Percentiles rank a stretch among this genome's conserved stretches.
phyloP scores from a whole-genome alignment of 495 filamentous ascomycete species.

The Tirmania nivea region DNA sequence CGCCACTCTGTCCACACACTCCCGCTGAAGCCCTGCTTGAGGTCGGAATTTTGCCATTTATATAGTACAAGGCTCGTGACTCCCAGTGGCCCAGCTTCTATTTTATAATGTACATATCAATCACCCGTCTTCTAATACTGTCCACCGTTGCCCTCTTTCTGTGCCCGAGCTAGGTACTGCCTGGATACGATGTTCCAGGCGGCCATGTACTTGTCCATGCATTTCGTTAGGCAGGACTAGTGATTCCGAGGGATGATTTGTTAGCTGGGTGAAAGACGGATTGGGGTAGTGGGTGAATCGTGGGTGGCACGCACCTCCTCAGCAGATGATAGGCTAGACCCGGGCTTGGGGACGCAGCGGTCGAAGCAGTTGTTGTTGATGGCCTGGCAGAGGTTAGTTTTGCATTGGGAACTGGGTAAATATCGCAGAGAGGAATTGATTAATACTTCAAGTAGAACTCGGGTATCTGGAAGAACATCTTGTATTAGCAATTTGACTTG shows the following conservation, averaged over 20 bases:
- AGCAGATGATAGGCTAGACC: constrained; percentile 45
- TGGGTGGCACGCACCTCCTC: constrained; percentile 27
- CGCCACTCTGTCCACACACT: too few relatives aligned
- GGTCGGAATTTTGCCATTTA: too few relatives aligned
- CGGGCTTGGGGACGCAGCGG: constrained; percentile 70
- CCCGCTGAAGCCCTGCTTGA: too few relatives aligned
- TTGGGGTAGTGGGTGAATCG: too few relatives aligned
- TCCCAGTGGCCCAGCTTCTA: too few relatives aligned
- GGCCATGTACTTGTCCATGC: constrained; percentile 95
- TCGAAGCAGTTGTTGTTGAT: constrained; percentile 95
- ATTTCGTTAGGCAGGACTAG: constrained; percentile 53
- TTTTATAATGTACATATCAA: too few relatives aligned
- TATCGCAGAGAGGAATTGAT: neutral
- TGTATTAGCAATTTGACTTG: neutral
- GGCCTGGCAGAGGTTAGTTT: constrained; percentile 35
- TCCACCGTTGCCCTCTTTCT: constrained; percentile 27
- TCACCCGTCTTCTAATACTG: too few relatives aligned
- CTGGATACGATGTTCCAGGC: constrained; percentile 73
- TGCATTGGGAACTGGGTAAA: neutral
- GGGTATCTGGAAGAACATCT: neutral
- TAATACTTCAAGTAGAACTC: constrained; percentile 18
- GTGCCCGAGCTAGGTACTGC: constrained; percentile 52
- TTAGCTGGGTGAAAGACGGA: neutral
- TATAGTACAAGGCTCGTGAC: too few relatives aligned
- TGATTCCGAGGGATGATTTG: neutral